Base-by-base conservation (phyloP, 2,329 filamentous ascomycete species). In the Ophiostoma himal-ulmi region DNA sequence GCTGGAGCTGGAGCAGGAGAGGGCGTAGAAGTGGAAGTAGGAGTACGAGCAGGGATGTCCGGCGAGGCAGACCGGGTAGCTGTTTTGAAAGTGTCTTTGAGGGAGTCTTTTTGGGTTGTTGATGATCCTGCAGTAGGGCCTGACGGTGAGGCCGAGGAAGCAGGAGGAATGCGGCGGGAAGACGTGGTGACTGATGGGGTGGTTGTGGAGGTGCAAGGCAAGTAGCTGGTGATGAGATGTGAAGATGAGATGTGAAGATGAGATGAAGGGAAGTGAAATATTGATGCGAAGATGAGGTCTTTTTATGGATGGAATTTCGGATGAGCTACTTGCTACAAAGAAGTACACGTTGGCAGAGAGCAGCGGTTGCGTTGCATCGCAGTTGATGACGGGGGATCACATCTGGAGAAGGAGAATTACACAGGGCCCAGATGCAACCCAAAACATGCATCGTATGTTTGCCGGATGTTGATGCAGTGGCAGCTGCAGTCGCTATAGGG, bases 401-500 rank as follows among this genome's bases (percentile, higher is more conserved):
- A 64, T 39, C 26, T 62, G 13, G 30, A 64, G 17, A 37, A 36
- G 30, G 60, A 54, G 30, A 7, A 34, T 36, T 10, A 11, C 7
- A 34, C 3, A 30, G 57, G 52, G 8, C 26, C 52, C n/a, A 62
- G 57, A 34, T 62, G 57, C 26, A 65, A 22, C 34, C 36, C 70
- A 65, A 73, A 71, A 70, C 68, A 71, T 14, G 36, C 36, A 72
- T 72, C 71, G 72, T 73, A 73, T 69, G 72, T 72, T 73, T 26
- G 68, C 52, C 68, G 57, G 68, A 57, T 39, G 64, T 44, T 68
- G 20, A 30, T 30, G 13, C 11, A 62, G 57, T 11, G 22, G 2
- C 17, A 48, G 44, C 17, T 48, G 26, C 22, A 34, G 13, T 36
- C 34, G 17, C 7, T 64, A 20, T 34, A 39, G 26, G 57, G 57